Conservation (phyloP, 352 stramenopile species). For the Phytophthora sansomeana region DNA sequence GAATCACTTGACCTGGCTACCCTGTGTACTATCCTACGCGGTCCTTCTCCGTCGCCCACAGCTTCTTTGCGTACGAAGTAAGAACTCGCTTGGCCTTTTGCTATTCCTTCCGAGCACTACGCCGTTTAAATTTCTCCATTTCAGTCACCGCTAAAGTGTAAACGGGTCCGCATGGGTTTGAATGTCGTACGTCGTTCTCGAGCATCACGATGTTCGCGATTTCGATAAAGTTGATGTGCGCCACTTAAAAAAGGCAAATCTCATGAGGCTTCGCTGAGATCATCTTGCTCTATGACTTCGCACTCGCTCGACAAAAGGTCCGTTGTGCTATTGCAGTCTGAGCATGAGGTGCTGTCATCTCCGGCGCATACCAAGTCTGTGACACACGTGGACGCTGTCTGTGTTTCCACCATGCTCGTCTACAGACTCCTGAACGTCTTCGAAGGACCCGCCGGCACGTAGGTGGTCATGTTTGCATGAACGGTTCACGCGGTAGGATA, state of each 20-base stretch:
- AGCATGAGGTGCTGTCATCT: too few species aligned
- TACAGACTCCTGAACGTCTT: too few species aligned
- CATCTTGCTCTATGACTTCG: background rate
- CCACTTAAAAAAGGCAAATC: background rate
- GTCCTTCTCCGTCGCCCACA: background rate
- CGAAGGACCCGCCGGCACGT: too few species aligned
- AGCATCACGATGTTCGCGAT: background rate
- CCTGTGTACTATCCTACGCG: slow-evolving; percentile 3
- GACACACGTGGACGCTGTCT: too few species aligned
- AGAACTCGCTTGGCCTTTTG: background rate
- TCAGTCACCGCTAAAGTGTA: background rate
- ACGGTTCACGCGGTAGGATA: background rate
- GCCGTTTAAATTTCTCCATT: slow-evolving; percentile 1
- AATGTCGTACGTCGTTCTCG: background rate
- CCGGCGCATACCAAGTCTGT: too few species aligned
- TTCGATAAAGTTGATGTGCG: slow-evolving; percentile 2
- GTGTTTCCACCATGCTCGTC: too few species aligned
- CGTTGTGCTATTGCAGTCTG: too few species aligned
- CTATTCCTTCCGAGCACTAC: background rate
- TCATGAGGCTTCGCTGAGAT: background rate
- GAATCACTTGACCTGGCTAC: background rate
- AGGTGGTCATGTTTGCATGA: slow-evolving; percentile 1
- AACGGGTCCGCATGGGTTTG: background rate
- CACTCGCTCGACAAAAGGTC: too few species aligned
- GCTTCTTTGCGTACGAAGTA: background rate